Base-by-base conservation (phyloP, 306 rosid species). In the Alnus rubra region DNA sequence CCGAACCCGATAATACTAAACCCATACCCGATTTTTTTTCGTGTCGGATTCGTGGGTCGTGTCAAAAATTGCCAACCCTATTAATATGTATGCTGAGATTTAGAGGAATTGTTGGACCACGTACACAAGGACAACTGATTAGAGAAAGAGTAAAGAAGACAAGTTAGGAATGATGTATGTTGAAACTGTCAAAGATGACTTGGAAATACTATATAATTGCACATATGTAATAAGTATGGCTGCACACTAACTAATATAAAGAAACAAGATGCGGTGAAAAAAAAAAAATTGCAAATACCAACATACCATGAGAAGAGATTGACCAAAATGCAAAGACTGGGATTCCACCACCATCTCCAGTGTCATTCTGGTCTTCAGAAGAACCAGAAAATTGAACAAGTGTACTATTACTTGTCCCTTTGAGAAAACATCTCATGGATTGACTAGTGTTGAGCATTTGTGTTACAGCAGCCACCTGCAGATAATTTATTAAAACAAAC, bases 321-420 rank as follows among this genome's bases (percentile, higher is more conserved):
- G 95, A 79, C 79, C 79, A 90, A 86, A 85, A 92, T 80, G 85
- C 31, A 84, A 86, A 95, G 77, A 88, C 92, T 48, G 94, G 87
- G 73, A 92, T 80, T 47, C 92, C 92, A 3, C 92, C 97, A 78
- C 98, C 98, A 86, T 89, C 94, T 83, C 97, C 97, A 12, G 69
- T 72, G 73, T 91, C 96, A 79, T 81, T 74, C 70, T 77, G 80
- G 74, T 85, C 89, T 78, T 83, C 89, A 11, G 89, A 73, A 84
- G 44, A 79, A 39, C 67, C 54, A 59, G 96, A 85, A 88, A 92
- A 95, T 59, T 91, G 94, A 68, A 87, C 28, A 12, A 95, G 67
- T 18, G 94, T 44, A 82, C 94, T 84, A 60, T 73, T 83, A 74
- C 77, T 88, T 72, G 92, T 55, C 71, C 87, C 90, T 84, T 84